phyloP scores from a whole-genome alignment of 768 basidiomycete genomes.

The Russula earlei region DNA sequence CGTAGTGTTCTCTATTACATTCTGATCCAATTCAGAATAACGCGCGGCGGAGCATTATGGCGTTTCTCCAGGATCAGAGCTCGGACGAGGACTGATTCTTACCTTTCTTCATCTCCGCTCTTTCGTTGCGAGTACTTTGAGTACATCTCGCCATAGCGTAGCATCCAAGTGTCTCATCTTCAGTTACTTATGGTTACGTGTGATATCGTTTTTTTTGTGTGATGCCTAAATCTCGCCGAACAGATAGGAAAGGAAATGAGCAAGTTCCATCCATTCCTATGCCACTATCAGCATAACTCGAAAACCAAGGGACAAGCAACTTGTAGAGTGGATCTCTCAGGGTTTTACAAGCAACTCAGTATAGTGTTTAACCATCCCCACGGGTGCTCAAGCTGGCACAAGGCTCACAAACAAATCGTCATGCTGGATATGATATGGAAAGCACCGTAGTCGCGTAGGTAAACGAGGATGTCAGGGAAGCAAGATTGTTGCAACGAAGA shows the following conservation, averaged over 20 bases:
- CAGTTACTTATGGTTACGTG: background rate
- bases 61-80: slow-evolving; percentile 65
- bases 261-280: background rate
- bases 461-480: too few relatives aligned
- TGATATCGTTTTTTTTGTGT: background rate
- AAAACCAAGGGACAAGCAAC: background rate
- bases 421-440: too few relatives aligned
- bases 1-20: background rate
- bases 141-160: background rate
- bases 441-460: too few relatives aligned
- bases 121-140: background rate
- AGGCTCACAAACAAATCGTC: too few relatives aligned
- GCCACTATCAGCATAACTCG: background rate
- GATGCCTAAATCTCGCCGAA: background rate
- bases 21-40: slow-evolving; percentile 25
- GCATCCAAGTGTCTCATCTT: background rate
- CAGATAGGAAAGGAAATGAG: background rate
- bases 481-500: too few relatives aligned
- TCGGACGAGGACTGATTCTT: slow-evolving; percentile 40
- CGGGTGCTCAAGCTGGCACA: too few relatives aligned
- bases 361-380: too few relatives aligned
- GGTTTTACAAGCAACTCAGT: too few relatives aligned
- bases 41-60: slow-evolving; percentile 54
- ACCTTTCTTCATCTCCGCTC: background rate
- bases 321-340: too few relatives aligned